Base-by-base conservation (phyloP, 441 rosid genomes). In the Aquilaria agallochum region DNA sequence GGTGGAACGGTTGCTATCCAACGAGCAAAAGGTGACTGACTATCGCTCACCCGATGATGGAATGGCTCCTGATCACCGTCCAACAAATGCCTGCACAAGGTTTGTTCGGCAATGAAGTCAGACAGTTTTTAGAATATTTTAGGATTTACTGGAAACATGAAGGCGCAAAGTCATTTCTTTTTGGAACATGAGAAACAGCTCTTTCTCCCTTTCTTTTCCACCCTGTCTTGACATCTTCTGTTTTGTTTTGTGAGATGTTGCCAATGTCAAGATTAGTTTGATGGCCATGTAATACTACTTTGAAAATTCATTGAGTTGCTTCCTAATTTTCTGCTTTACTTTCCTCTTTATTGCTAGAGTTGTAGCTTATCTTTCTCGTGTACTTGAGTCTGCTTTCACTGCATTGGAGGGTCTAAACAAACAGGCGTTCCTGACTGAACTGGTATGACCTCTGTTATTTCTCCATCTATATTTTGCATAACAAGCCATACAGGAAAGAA, bases 81-180 rank as follows among this genome's bases (percentile, higher is more conserved):
- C 99, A 72, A 95, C 99, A 67, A 92, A 53, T 85, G 97, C 98
- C 62, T 95, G 98, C 83, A 87, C 83, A 55, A 89, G 95, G 99
- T 92, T 84, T 59, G 67, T 77, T 53, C 58, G 34, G 53, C 67
- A 46, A 40, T 40, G 2, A 40, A 40, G 9, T 10, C 2, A 5
- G 30, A 44, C 36, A 31, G 47, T 49, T 68, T 62, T 46, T 63
- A 53, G 54, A 33, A 48, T 32, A 68, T 56, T 51, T 59, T 49
- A 53, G 60, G 54, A 33, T 27, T 56, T 67, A 58, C 15, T 74
- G 30, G 61, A 71, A 31, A 58, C 62, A 52, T 58, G 54, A 32
- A 46, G 45, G 32, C 65, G 61, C 42, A 20, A 58, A 64, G 59
- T 54, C 40, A 40, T 55, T 46, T 58, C 40, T 40, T 50, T 64